Evolutionary conservation across 163 green algal genomes (phyloP), one percentile per base, ranked within the genome.

Genomic region (Chlorella variabilis): DNA sequence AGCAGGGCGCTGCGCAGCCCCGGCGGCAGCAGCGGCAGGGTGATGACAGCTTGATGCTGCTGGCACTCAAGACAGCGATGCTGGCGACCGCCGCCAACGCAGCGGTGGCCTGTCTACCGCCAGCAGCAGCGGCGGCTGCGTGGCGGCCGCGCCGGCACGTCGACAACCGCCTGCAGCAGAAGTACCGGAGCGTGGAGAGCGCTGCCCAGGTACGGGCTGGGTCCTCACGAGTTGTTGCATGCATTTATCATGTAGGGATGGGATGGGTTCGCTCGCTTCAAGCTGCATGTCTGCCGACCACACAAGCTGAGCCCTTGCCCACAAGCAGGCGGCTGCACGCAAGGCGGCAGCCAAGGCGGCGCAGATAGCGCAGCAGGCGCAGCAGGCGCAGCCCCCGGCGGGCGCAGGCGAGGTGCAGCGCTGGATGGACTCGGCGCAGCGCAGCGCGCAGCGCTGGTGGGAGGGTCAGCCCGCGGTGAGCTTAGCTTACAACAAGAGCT

Each of bases 81-180:
- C 41, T 80, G 27, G n/a, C 33, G 5, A 29, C 20, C 17, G 56
- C 73, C 15, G 73, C 27, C n/a, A 70, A 56, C 17, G 73, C 73
- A 13, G 39, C 41, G 5, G 54, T 27, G 1, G 73, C 56, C 4
- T 70, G 45, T 27, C 18, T 34, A 29, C 45, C 69, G 29, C 45
- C 36, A 8, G 27, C 73, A 48, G 54, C 73, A 11, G 34, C 58
- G 3, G 73, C 71, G 23, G 34, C 54, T 21, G 31, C n/a, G 11
- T 80, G 73, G 73, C 73, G 48, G 36, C 73, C 73, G 15, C 73
- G 73, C 27, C 73, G 73, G 11, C 73, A 80, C 56, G 15, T 39
- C 15, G 25, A 39, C 18, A 39, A 59, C 54, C 33, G 29, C 11
- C 27, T 80, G 38, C 29, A 42, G 13, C 5, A 70, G n/a, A n/a